Evolutionary conservation across 2,329 filamentous ascomycete species (phyloP).

Genomic region (Penicillium digitatum): DNA sequence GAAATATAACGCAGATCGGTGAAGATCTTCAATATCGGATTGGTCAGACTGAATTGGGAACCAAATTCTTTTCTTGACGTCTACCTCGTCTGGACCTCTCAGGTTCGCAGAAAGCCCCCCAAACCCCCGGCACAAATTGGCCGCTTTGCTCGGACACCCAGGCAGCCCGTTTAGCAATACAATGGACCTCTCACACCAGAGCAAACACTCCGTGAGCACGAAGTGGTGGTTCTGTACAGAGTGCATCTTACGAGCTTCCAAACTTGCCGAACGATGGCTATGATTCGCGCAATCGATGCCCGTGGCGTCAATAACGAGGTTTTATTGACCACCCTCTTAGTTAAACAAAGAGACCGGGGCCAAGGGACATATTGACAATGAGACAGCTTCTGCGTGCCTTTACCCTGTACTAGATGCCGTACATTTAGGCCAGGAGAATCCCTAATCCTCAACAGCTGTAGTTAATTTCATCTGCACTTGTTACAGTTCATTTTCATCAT

Average conservation of each 20-base stretch:
- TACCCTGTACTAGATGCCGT: neutral
- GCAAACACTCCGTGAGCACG: neutral
- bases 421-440: slow-evolving; percentile 1
- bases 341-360: slow-evolving; percentile 7
- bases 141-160: neutral
- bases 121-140: slow-evolving; percentile 4
- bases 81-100: neutral
- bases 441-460: neutral
- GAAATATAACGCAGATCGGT: neutral
- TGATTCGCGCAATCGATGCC: neutral
- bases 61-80: neutral
- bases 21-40: neutral
- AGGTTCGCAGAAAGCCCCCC: neutral
- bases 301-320: neutral
- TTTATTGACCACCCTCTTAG: slow-evolving; percentile 10
- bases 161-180: slow-evolving; percentile 12
- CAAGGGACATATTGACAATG: slow-evolving; percentile 2
- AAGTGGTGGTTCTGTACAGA: neutral
- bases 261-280: neutral
- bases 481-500: neutral
- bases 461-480: neutral
- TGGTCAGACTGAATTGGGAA: neutral
- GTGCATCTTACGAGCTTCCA: neutral
- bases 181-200: neutral
- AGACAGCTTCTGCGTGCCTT: neutral